Base-by-base conservation (phyloP, 805 yeast species). In the Maudiozyma barnettii region DNA sequence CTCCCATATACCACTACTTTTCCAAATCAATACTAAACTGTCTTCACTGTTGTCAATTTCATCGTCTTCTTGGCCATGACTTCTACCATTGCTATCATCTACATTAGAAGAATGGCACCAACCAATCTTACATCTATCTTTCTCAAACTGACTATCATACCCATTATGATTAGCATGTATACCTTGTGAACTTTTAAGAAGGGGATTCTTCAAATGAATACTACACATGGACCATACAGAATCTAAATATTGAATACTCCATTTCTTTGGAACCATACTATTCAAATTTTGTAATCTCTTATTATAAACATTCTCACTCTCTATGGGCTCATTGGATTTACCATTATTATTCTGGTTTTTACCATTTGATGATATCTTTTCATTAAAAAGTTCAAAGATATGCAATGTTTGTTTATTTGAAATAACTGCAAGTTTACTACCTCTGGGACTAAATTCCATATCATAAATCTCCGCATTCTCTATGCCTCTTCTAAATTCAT, bases 341-440 rank as follows among this genome's bases (percentile, higher is more conserved):
- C 18, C 16, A 20, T 7, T 20, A 20, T 10, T 38, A 14, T 21
- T 31, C 5, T 21, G 50, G n/a, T 14, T 10, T 4, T 4, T 22
- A n/a, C n/a, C n/a, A 12, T n/a, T n/a, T 8, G 37, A 36, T 10
- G 14, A 26, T 8, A 35, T 23, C 9, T 44, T 47, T 5, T 46
- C 43, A 18, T 44, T 43, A 21, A 48, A 44, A 13, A 57, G 42
- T 59, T 82, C 84, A 67, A 79, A 93, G 2, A 91, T 77, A 65
- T 93, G 99, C 45, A 93, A 67, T 0, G 99, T 93, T 54, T 79
- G 82, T 60, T 91, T 93, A 66, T 88, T 96, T 14, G 95, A 83
- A 21, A 93, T 69, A 5, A 88, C 89, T 0, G 97, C 96, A 43
- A 93, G 70, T 56, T 79, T 77, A 10, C 79, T 65, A 42, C 88